Conservation (phyloP, 78 protist genomes). For the Dictyostelium intermedium region DNA sequence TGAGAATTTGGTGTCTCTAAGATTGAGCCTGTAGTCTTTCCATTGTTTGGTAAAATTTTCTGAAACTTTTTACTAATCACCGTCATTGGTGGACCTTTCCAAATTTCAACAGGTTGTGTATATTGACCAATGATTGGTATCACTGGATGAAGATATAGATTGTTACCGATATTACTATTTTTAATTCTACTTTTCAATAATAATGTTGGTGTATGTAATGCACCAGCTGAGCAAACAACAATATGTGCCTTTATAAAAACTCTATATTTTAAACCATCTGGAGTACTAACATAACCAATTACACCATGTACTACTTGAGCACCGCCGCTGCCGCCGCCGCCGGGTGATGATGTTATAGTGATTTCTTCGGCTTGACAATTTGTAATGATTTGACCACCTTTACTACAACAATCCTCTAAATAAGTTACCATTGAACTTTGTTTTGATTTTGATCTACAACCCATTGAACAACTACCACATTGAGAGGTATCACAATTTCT, state of each 20-base stretch:
- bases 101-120: constrained; percentile 17
- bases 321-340: neutral
- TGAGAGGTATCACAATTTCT: constrained; percentile 58
- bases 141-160: constrained; percentile 76
- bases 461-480: constrained; percentile 77
- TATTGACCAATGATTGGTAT: constrained; percentile 18
- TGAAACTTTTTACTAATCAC: constrained; percentile 5
- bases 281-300: neutral
- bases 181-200: constrained; percentile 36
- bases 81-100: constrained; percentile 74
- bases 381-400: constrained; percentile 70
- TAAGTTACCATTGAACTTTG: constrained; percentile 58
- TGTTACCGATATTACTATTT: constrained; percentile 58
- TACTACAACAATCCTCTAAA: constrained; percentile 52
- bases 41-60: neutral
- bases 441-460: constrained; percentile 62
- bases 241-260: constrained; percentile 30
- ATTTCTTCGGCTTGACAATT: constrained; percentile 51
- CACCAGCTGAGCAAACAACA: constrained; percentile 73
- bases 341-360: neutral
- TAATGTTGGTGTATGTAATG: constrained; percentile 74
- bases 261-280: constrained; percentile 35
- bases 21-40: neutral
- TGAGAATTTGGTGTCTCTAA: constrained; percentile 62
- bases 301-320: constrained; percentile 49